Evolutionary conservation across 352 stramenopile genomes (phyloP).

Genomic region (Peronospora farinosa): DNA sequence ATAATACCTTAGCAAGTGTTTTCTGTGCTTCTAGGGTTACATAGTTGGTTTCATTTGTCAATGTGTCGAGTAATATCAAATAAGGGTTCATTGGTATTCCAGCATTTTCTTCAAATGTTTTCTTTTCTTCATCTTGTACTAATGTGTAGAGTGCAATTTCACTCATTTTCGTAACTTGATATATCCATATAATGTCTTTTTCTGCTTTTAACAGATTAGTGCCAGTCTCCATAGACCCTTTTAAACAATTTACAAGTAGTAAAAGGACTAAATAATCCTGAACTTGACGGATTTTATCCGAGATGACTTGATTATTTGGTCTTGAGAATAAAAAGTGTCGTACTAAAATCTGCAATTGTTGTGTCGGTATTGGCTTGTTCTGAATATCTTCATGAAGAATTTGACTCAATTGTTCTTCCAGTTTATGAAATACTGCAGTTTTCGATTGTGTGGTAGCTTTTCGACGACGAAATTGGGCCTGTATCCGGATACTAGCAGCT

Average conservation of each 20-base stretch:
- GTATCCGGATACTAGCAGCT: slow-evolving; percentile 46
- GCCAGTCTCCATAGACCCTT: slow-evolving; percentile 10
- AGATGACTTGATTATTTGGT: neutral
- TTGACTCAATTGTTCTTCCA: slow-evolving; percentile 42
- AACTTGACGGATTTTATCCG: slow-evolving; percentile 35
- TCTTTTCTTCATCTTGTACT: slow-evolving; percentile 5
- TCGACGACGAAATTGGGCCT: slow-evolving; percentile 40
- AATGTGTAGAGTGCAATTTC: slow-evolving; percentile 37
- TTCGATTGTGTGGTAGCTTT: slow-evolving; percentile 20
- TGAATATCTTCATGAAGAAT: slow-evolving; percentile 25
- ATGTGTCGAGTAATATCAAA: slow-evolving; percentile 41
- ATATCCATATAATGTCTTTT: slow-evolving; percentile 41
- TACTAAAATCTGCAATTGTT: slow-evolving; percentile 27
- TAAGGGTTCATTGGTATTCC: slow-evolving; percentile 35
- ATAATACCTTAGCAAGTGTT: slow-evolving; percentile 22
- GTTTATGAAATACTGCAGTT: slow-evolving; percentile 26
- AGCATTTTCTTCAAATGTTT: slow-evolving; percentile 1
- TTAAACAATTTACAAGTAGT: slow-evolving; percentile 50
- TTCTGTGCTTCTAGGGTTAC: slow-evolving; percentile 10
- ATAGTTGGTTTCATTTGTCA: slow-evolving; percentile 34
- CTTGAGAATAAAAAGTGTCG: slow-evolving; percentile 42
- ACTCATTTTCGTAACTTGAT: slow-evolving; percentile 40
- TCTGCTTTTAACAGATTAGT: slow-evolving; percentile 25
- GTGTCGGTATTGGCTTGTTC: slow-evolving; percentile 21
- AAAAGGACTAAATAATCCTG: slow-evolving; percentile 58